Percentiles rank a stretch among this genome's conserved stretches.
phyloP scores from a whole-genome alignment of 139 green algal species.

The Chlamydomonas urium region DNA sequence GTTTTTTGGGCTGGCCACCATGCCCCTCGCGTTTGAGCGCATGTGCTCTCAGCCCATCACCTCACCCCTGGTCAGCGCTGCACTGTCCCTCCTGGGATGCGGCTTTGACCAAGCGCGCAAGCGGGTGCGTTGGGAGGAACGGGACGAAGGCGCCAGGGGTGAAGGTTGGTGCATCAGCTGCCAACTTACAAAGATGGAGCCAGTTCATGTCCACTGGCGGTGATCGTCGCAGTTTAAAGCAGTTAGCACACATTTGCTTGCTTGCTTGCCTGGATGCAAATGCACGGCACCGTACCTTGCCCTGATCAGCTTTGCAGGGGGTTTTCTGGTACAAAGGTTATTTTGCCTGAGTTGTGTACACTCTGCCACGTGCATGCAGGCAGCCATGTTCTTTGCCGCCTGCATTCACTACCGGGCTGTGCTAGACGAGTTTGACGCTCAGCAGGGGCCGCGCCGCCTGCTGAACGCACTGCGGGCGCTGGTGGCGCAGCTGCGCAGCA shows the following conservation, averaged over 20 bases:
- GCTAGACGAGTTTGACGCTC: slow-evolving; percentile 52
- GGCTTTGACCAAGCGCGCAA: slow-evolving; percentile 51
- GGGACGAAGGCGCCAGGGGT: no score
- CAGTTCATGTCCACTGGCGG: neutral
- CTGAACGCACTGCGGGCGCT: slow-evolving; percentile 41
- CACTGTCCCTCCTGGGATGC: slow-evolving; percentile 43
- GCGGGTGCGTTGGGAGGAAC: neutral
- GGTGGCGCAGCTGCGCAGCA: slow-evolving; percentile 11
- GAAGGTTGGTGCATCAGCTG: no score
- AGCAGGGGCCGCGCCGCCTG: slow-evolving; percentile 38
- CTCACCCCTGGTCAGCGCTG: slow-evolving; percentile 23
- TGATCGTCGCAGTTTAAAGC: neutral
- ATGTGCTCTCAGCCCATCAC: slow-evolving; percentile 30
- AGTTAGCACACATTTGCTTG: neutral
- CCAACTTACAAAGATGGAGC: neutral
- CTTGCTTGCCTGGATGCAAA: neutral
- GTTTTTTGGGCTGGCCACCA: slow-evolving; percentile 36
- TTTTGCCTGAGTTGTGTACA: neutral
- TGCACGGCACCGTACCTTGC: neutral
- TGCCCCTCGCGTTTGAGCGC: slow-evolving; percentile 61
- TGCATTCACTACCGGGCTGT: slow-evolving; percentile 51
- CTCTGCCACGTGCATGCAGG: slow-evolving; percentile 20
- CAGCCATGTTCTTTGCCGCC: slow-evolving; percentile 53
- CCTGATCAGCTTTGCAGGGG: neutral
- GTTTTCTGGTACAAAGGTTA: neutral